A percentile compares a stretch with the other conserved stretches of the same genome.
phyloP scores from a whole-genome alignment of 106 monocot species.

The Phalaenopsis aphrodite region DNA sequence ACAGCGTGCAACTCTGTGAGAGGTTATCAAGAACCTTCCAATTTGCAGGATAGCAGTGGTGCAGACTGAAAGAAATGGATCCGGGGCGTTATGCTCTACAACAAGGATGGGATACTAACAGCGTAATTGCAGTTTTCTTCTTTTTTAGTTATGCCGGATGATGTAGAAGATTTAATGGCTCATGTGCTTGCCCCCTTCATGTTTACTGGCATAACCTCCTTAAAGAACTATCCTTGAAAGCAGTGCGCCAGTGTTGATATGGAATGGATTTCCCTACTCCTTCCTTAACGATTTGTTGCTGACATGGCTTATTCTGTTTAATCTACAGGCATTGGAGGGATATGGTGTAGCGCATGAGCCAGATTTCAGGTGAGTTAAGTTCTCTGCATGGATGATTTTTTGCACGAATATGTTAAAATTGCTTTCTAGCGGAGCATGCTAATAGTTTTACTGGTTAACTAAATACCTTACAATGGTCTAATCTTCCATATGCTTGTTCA shows the following conservation, averaged over 20 bases:
- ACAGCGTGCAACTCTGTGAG: conserved; percentile 39
- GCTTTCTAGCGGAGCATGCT: background rate
- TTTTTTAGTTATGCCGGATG: conserved; percentile 86
- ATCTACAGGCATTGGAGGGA: conserved; percentile 99
- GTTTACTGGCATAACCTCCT: conserved; percentile 58
- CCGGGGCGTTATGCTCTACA: conserved; percentile 89
- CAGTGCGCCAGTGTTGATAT: conserved; percentile 71
- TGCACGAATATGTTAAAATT: background rate
- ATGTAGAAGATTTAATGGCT: conserved; percentile 74
- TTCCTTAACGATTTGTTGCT: conserved; percentile 61
- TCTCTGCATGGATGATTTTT: background rate
- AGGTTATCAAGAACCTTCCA: conserved; percentile 34
- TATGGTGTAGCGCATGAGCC: conserved; percentile 66
- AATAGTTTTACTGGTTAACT: background rate
- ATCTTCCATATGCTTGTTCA: background rate
- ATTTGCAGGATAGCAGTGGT: conserved; percentile 25
- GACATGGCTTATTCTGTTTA: conserved; percentile 99
- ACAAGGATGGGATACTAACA: conserved; percentile 99
- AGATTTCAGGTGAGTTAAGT: conserved; percentile 70
- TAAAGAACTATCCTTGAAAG: conserved; percentile 52
- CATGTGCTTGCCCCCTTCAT: conserved; percentile 56
- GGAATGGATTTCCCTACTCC: conserved; percentile 71
- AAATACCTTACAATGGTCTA: background rate
- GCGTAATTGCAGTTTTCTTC: conserved; percentile 98
- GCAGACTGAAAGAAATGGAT: conserved; percentile 70